Percentiles rank a stretch among this genome's conserved stretches.
Evolutionary conservation across 164 flowering plant species (phyloP).

Genomic region (Echeveria elegans): DNA sequence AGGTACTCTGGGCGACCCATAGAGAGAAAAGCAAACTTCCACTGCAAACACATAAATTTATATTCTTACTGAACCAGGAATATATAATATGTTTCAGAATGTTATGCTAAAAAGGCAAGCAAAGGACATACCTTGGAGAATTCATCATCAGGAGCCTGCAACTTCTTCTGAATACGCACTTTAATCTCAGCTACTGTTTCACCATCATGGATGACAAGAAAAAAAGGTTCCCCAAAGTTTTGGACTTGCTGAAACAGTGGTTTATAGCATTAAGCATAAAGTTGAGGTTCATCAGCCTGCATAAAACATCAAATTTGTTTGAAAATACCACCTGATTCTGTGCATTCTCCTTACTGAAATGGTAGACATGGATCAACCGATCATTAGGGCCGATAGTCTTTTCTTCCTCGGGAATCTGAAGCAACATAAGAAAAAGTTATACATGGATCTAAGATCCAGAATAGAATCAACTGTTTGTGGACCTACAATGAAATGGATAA

Average conservation of each 20-base stretch:
- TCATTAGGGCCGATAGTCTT: constrained; percentile 66
- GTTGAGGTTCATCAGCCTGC: not conserved
- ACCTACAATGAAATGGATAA: not conserved
- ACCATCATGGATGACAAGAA: constrained; percentile 65
- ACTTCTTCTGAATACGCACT: constrained; percentile 61
- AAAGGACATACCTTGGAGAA: constrained; percentile 37
- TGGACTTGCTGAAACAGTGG: constrained; percentile 41
- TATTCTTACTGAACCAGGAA: not conserved
- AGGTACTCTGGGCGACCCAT: constrained; percentile 84
- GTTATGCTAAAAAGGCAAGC: not conserved
- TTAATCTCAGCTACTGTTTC: constrained; percentile 67
- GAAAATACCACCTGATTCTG: constrained; percentile 54
- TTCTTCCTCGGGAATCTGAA: constrained; percentile 78
- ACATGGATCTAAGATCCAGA: not conserved
- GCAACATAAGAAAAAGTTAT: not conserved
- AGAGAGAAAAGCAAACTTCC: constrained; percentile 83
- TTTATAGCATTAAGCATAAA: not conserved
- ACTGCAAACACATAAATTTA: constrained; percentile 26
- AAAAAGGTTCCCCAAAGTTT: constrained; percentile 81
- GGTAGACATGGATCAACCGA: constrained; percentile 75
- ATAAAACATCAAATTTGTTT: not conserved
- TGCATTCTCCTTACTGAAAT: constrained; percentile 57
- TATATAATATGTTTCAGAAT: not conserved
- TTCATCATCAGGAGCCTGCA: constrained; percentile 65
- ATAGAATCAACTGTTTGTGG: not conserved